Evolutionary conservation across 2,329 filamentous ascomycete genomes (phyloP).

Genomic region (Colletotrichum incanum): DNA sequence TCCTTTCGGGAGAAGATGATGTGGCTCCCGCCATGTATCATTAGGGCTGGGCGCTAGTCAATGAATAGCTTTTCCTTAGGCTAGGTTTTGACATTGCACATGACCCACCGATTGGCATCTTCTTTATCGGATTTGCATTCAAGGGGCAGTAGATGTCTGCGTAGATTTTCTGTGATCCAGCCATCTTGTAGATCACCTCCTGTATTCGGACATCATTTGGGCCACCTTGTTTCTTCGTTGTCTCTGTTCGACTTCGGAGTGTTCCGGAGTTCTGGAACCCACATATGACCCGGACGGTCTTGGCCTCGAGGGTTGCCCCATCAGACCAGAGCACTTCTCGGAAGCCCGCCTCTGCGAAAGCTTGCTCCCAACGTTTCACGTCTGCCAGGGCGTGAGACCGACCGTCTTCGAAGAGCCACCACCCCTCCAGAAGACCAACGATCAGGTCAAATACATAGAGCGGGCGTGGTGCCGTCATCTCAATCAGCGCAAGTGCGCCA

Average conservation of each 20-base stretch:
- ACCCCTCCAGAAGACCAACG: constrained; percentile 55
- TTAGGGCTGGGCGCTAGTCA: constrained; percentile 51
- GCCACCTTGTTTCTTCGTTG: too few relatives aligned
- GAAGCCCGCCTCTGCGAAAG: constrained; percentile 46
- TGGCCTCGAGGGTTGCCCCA: constrained; percentile 46
- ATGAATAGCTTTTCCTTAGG: too few relatives aligned
- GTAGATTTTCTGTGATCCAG: not conserved
- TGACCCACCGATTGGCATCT: constrained; percentile 19
- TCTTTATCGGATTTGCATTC: not conserved
- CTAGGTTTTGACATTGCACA: not conserved
- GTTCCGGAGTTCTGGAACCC: not conserved
- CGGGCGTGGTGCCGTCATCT: constrained; percentile 47
- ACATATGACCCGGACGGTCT: constrained; percentile 21
- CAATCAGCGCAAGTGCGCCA: constrained; percentile 51
- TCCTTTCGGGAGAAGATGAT: constrained; percentile 57
- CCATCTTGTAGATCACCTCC: constrained; percentile 24
- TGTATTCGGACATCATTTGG: not conserved
- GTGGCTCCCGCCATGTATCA: constrained; percentile 63
- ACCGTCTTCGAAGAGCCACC: constrained; percentile 53
- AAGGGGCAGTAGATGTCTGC: constrained; percentile 24
- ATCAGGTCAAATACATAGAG: constrained; percentile 52
- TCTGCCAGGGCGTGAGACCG: constrained; percentile 46
- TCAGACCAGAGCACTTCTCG: constrained; percentile 48
- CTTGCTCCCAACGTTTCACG: constrained; percentile 46
- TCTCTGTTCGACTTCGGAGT: not conserved